A percentile compares a stretch with the other conserved stretches of the same genome.
These are phyloP conservation scores for Hygrocybe punicea DNA, from an alignment of 768 basidiomycete genomes.

Conservation along the genomic window DNA sequence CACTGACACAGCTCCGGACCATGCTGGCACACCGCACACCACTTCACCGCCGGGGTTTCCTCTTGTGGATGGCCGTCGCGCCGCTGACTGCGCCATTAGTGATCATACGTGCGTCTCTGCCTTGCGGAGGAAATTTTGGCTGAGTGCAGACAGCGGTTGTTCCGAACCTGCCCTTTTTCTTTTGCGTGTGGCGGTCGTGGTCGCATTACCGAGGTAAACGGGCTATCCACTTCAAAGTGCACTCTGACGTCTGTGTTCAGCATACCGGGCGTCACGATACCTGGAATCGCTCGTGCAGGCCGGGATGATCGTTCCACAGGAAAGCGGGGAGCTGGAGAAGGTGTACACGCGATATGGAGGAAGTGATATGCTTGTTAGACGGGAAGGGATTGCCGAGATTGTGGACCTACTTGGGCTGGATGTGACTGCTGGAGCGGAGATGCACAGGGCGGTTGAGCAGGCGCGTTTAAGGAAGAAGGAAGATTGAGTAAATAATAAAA, in stretches of 20 bases:
- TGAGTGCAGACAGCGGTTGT: constrained; percentile 53
- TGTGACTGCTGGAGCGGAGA: constrained; percentile 43
- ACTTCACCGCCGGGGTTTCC: constrained; percentile 63
- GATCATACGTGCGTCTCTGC: constrained; percentile 59
- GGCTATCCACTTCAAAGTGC: too few species aligned
- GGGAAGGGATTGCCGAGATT: constrained; percentile 53
- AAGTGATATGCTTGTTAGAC: constrained; percentile 45
- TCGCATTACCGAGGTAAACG: constrained; percentile 70
- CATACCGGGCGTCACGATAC: constrained; percentile 68
- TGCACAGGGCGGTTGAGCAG: constrained; percentile 67
- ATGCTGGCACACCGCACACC: constrained; percentile 57
- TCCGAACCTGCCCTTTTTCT: constrained; percentile 84
- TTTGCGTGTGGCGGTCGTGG: constrained; percentile 82
- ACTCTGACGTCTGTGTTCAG: constrained; percentile 30
- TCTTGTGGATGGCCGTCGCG: constrained; percentile 58
- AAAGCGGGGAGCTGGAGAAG: constrained; percentile 51
- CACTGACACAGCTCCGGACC: constrained; percentile 46
- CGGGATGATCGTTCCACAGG: constrained; percentile 54
- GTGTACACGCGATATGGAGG: constrained; percentile 45
- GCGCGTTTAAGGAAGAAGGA: constrained; percentile 39
- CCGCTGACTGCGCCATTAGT: constrained; percentile 76
- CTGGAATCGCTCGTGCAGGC: constrained; percentile 56
- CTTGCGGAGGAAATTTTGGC: neutral
- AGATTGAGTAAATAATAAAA: constrained; percentile 20
- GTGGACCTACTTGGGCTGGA: constrained; percentile 46